A percentile compares a stretch with the other conserved stretches of the same genome.
These are phyloP conservation scores for Boletus rubropictus DNA, from an alignment of 768 basidiomycete genomes.

Conservation along the genomic window DNA sequence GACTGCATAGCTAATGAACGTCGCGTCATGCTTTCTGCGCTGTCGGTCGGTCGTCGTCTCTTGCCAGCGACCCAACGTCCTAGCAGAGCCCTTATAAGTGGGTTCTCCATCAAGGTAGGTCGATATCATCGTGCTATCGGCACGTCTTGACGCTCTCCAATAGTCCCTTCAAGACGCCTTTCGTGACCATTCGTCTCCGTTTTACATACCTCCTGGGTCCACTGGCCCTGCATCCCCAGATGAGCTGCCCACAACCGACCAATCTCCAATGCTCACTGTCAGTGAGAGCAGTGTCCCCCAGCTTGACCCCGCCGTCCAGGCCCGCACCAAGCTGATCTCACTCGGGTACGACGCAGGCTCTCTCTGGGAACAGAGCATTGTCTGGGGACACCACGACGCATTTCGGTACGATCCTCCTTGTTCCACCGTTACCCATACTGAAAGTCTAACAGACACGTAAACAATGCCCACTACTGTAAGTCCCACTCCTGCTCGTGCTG, in stretches of 20 bases:
- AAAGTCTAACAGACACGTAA: constrained; percentile 54
- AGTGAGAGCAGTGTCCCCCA: neutral
- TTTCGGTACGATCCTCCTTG: constrained; percentile 47
- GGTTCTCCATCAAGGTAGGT: constrained; percentile 25
- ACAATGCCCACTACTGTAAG: constrained; percentile 69
- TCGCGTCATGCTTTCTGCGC: neutral
- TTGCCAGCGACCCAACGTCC: neutral
- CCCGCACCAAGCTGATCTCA: constrained; percentile 37
- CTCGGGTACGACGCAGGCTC: constrained; percentile 56
- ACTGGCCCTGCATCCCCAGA: constrained; percentile 57
- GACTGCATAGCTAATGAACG: constrained; percentile 7
- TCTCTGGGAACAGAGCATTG: constrained; percentile 75
- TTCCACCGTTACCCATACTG: neutral
- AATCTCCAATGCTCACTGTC: constrained; percentile 2
- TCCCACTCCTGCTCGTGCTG: neutral
- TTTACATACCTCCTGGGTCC: constrained; percentile 53
- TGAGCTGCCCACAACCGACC: constrained; percentile 22
- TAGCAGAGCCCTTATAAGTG: constrained; percentile 14
- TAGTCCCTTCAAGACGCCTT: constrained; percentile 62
- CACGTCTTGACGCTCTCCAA: neutral
- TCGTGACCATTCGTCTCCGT: constrained; percentile 60
- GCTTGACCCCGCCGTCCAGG: constrained; percentile 30
- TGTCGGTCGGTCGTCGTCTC: neutral
- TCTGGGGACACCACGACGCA: constrained; percentile 75
- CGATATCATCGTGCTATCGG: neutral